Base-by-base conservation (phyloP, 2,329 filamentous ascomycete genomes). In the Chaetomiaceae sp. region DNA sequence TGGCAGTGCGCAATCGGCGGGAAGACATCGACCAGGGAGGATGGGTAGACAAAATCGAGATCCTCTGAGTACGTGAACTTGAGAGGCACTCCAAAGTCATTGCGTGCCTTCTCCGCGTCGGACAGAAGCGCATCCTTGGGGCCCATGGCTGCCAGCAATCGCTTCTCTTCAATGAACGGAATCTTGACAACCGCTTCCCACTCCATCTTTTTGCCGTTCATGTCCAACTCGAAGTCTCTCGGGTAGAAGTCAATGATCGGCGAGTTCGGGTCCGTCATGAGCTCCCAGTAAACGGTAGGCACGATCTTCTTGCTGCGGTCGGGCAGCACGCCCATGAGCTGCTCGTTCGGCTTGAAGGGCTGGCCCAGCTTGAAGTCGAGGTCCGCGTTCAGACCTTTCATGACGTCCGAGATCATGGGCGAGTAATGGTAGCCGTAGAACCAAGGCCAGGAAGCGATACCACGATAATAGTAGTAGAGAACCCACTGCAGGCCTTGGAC, bases 171-270 rank as follows among this genome's bases (percentile, higher is more conserved):
- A 53, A 98, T 98, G 67, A 98, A 98, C 0, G 93, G 93, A 60
- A 98, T 98, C 67, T 97, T 98, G 54, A 98, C 89, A 30, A 98
- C 91, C 22, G 93, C 93, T 64, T 98, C 93, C 93, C 93, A 98
- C 54, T 98, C 94, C 86, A 95, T 94, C 71, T 95, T 98, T 73
- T 98, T 98, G 49, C 93, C 94, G 58, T 98, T 97, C 93, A 98
- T 97, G 63, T 98, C 94, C 33, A 98, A 75, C 55, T 94, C 88
- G 60, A 98, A 98, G 59, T 98, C 93, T 58, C 91, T 80, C 2
- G 93, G 93, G 60, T 98, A 98, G 64, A 98, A 98, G 63, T 98
- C 93, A 60, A 95, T 86, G 63, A 98, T 98, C 2, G 93, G 89
- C 14, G 91, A 97, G 14, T 86, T 79, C 2, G 84, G 76, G 45